Evolutionary conservation across 2,329 filamentous ascomycete species (phyloP), one percentile per base, ranked within the genome.

Genomic region (Leptographium radiaticola): DNA sequence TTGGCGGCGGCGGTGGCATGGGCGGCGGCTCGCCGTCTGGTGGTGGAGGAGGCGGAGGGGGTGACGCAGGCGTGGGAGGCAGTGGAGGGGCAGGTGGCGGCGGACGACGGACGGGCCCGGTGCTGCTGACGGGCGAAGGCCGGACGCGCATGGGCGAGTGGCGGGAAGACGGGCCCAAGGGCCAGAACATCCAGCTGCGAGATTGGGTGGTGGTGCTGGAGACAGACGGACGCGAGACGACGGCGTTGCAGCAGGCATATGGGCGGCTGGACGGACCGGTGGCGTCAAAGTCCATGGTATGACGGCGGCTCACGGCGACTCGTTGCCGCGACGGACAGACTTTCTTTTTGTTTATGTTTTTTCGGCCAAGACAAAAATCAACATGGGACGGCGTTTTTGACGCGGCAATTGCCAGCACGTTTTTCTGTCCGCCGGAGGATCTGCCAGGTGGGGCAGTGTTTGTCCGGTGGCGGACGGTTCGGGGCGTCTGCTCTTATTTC

Each of bases 151-250:
- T 88, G 40, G 87, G 87, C n/a, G 75, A 77, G 16, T 87, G 84
- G 77, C 79, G 87, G 56, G 89, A 96, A 67, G 84, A 89, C 62
- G 81, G 80, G 52, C 81, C 84, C 25, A 86, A 84, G 64, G 89
- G 88, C 36, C 79, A 76, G 60, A 83, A 84, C 31, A 87, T 96
- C 49, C 89, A 96, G 70, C 72, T 95, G 52, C 79, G 91, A 53
- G 91, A 96, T 67, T 83, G 89, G 72, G 73, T 95, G 16, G 75
- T 80, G 20, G 86, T 87, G 56, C 74, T 96, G 48, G 90, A 95
- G 66, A 75, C 82, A 51, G 88, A 95, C 64, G 85, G 87, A 1
- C 57, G 56, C 4, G 84, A 89, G 65, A 71, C 71, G 59, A 78
- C 73, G 63, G 77, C 81, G 30, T 65, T 87, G 49, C 81, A 86